Conservation (phyloP, 1,284 basidiomycete genomes). For the Cryptococcus depauperatus region DNA sequence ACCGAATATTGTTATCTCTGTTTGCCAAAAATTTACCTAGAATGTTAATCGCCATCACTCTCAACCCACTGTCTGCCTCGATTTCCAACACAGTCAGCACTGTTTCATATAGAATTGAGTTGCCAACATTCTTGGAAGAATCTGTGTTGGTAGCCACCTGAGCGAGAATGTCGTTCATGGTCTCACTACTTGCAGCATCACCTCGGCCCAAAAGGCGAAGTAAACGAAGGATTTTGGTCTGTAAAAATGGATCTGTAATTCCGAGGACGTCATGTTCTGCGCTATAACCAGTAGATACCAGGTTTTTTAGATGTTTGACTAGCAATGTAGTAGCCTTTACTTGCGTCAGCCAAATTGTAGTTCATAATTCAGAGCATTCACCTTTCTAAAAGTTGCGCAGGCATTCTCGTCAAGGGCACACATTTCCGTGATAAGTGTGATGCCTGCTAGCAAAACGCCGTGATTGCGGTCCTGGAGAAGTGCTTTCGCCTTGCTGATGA, state of each 20-base stretch:
- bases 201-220: constrained; percentile 79
- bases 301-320: constrained; percentile 88
- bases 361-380: constrained; percentile 37
- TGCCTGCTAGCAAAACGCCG: constrained; percentile 85
- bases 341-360: constrained; percentile 3
- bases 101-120: constrained; percentile 96
- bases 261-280: constrained; percentile 99
- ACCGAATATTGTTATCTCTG: constrained; percentile 98
- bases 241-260: constrained; percentile 97
- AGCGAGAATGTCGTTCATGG: constrained; percentile 97
- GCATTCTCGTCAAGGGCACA: constrained; percentile 68
- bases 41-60: constrained; percentile 99
- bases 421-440: constrained; percentile 94
- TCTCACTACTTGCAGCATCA: constrained; percentile 79
- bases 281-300: constrained; percentile 94
- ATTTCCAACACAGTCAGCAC: constrained; percentile 97
- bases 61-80: constrained; percentile 87
- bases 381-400: constrained; percentile 80
- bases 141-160: constrained; percentile 99
- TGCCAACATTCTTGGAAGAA: constrained; percentile 95
- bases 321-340: constrained; percentile 82
- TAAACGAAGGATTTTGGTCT: constrained; percentile 93
- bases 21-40: constrained; percentile 97
- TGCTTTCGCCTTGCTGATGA: constrained; percentile 77
- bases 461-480: constrained; percentile 94